These are phyloP conservation scores for Zancudomyces culisetae DNA, from an alignment of 371 early-diverging fungal species.

Conservation along the genomic window DNA sequence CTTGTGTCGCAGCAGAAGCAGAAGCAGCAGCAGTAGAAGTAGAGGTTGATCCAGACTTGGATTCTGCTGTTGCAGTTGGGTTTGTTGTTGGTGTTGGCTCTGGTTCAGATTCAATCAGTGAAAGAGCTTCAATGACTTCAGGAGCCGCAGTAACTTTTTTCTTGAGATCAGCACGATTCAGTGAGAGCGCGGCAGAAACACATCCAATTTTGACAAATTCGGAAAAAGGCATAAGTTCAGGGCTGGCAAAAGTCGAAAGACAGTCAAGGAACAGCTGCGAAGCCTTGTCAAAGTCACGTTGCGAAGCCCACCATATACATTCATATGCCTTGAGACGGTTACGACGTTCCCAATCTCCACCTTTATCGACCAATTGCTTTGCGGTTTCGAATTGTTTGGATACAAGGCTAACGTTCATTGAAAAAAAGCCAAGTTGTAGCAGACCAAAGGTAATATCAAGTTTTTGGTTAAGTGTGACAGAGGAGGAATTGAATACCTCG, in stretches of 20 bases:
- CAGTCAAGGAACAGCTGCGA: slow-evolving; percentile 80
- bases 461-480: slow-evolving; percentile 70
- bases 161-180: slow-evolving; percentile 85
- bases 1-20: too few species aligned
- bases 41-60: too few species aligned
- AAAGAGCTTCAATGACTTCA: slow-evolving; percentile 90
- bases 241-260: slow-evolving; percentile 91
- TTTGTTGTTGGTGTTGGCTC: too few species aligned
- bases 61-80: too few species aligned
- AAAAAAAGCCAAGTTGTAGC: slow-evolving; percentile 91
- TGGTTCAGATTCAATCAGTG: slow-evolving; percentile 44
- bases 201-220: slow-evolving; percentile 94
- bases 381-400: slow-evolving; percentile 36
- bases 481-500: slow-evolving; percentile 58
- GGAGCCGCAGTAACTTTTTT: slow-evolving; percentile 88
- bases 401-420: slow-evolving; percentile 48
- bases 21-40: too few species aligned
- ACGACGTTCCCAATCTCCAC: slow-evolving; percentile 99
- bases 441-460: slow-evolving; percentile 82
- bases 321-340: slow-evolving; percentile 98
- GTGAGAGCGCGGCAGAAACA: slow-evolving; percentile 68
- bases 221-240: slow-evolving; percentile 92
- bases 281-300: slow-evolving; percentile 89
- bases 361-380: slow-evolving; percentile 76
- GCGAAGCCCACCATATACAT: slow-evolving; percentile 79